These are phyloP conservation scores for Yamadazyma philogaea DNA, from an alignment of 805 yeast genomes.

Conservation along the genomic window DNA sequence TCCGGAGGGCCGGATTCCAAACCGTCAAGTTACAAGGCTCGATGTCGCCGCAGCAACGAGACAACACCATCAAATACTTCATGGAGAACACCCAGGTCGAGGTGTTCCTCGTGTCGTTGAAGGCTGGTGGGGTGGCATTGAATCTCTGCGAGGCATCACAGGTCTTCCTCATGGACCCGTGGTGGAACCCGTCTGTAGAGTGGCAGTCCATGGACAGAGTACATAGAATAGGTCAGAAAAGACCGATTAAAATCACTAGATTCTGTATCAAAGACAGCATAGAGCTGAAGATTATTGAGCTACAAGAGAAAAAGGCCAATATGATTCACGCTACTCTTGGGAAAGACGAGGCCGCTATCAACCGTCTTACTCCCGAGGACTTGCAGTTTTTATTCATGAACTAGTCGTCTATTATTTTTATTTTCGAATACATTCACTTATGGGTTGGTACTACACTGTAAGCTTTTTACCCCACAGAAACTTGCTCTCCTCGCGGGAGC, in stretches of 20 bases:
- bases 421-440: too few species aligned
- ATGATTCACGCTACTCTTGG: conserved; percentile 98
- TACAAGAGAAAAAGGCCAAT: conserved; percentile 96
- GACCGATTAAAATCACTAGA: conserved; percentile 91
- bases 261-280: conserved; percentile 95
- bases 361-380: conserved; percentile 86
- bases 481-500: background rate
- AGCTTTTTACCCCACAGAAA: background rate
- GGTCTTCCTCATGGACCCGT: conserved; percentile 92
- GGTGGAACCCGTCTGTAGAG: conserved; percentile 99
- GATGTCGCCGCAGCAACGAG: conserved; percentile 95
- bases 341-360: conserved; percentile 87
- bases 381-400: conserved; percentile 91
- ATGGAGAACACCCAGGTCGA: conserved; percentile 93
- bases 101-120: conserved; percentile 88
- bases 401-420: conserved; percentile 28
- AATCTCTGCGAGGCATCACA: conserved; percentile 96
- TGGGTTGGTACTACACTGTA: too few species aligned
- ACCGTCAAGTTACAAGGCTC: conserved; percentile 95
- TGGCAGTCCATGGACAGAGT: conserved; percentile 99
- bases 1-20: conserved; percentile 90
- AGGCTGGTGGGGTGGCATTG: conserved; percentile 98
- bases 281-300: conserved; percentile 90
- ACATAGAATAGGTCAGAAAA: conserved; percentile 91
- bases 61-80: conserved; percentile 82